Percentiles rank a stretch among this genome's conserved stretches.
These are phyloP conservation scores for Ichthyophthirius multifiliis DNA, from an alignment of 169 alveolate genomes.

Conservation along the genomic window DNA sequence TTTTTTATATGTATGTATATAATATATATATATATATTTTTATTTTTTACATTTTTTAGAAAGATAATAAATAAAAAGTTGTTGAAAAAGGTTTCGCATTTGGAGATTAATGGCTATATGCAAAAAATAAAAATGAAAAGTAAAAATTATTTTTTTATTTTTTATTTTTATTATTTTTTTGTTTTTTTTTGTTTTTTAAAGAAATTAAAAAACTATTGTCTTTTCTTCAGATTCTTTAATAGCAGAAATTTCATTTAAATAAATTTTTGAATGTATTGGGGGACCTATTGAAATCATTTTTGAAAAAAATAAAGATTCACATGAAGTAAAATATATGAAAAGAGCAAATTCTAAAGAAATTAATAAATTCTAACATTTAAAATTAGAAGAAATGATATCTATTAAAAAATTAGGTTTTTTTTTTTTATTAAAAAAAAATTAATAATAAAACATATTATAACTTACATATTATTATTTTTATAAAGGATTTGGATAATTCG, in stretches of 20 bases:
- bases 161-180: too few relatives aligned
- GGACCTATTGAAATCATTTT: constrained; percentile 22
- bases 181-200: neutral
- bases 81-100: constrained; percentile 21
- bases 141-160: neutral
- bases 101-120: constrained; percentile 24
- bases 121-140: constrained; percentile 1
- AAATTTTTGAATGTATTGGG: constrained; percentile 25
- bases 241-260: constrained; percentile 23
- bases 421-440: neutral
- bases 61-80: neutral
- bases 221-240: neutral
- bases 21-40: neutral
- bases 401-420: constrained; percentile 17
- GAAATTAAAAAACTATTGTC: neutral
- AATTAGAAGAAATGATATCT: constrained; percentile 29
- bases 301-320: constrained; percentile 25
- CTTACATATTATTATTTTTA: neutral
- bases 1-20: neutral
- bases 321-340: constrained; percentile 28
- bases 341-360: neutral
- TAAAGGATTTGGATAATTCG: constrained; percentile 44
- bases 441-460: neutral
- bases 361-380: constrained; percentile 13
- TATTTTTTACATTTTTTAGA: neutral